phyloP scores from a whole-genome alignment of 495 filamentous ascomycete genomes.

The Aspergillus mulundensis region DNA sequence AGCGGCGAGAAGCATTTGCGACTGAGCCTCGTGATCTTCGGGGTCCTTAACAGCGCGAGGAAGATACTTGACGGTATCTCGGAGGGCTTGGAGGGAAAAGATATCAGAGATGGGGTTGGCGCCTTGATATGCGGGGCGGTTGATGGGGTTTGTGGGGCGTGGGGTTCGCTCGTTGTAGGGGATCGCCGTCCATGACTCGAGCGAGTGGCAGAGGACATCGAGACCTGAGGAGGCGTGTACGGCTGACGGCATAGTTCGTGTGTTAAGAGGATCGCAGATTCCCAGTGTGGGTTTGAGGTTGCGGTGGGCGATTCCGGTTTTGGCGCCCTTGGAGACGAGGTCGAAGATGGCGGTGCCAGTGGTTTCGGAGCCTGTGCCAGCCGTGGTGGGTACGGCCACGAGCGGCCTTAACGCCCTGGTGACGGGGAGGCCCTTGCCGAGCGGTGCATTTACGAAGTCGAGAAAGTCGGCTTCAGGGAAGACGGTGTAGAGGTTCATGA shows the following conservation, averaged over 20 bases:
- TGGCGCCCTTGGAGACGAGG: slow-evolving; percentile 78
- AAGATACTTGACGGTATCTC: slow-evolving; percentile 81
- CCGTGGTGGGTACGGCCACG: slow-evolving; percentile 91
- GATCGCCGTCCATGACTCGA: slow-evolving; percentile 96
- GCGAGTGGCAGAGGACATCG: slow-evolving; percentile 88
- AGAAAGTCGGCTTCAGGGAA: slow-evolving; percentile 87
- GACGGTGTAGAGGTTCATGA: slow-evolving; percentile 93
- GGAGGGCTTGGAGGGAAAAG: slow-evolving; percentile 80
- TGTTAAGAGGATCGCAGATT: slow-evolving; percentile 94
- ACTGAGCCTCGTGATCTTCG: slow-evolving; percentile 86
- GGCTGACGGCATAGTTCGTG: slow-evolving; percentile 87
- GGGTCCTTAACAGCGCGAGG: slow-evolving; percentile 81
- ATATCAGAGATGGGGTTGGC: slow-evolving; percentile 97
- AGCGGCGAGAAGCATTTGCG: slow-evolving; percentile 89
- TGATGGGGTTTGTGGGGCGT: slow-evolving; percentile 81
- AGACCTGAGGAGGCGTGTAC: slow-evolving; percentile 86
- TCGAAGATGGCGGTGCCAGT: slow-evolving; percentile 98
- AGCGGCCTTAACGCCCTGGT: slow-evolving; percentile 74
- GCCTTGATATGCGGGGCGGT: slow-evolving; percentile 91
- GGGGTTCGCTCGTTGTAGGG: slow-evolving; percentile 83
- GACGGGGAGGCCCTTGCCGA: slow-evolving; percentile 84
- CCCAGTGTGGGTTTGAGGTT: slow-evolving; percentile 93
- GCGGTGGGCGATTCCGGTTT: slow-evolving; percentile 93
- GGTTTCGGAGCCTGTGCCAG: slow-evolving; percentile 92
- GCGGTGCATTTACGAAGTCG: slow-evolving; percentile 95